phyloP scores from a whole-genome alignment of 2,329 filamentous ascomycete genomes.

The Penicillium sp. region DNA sequence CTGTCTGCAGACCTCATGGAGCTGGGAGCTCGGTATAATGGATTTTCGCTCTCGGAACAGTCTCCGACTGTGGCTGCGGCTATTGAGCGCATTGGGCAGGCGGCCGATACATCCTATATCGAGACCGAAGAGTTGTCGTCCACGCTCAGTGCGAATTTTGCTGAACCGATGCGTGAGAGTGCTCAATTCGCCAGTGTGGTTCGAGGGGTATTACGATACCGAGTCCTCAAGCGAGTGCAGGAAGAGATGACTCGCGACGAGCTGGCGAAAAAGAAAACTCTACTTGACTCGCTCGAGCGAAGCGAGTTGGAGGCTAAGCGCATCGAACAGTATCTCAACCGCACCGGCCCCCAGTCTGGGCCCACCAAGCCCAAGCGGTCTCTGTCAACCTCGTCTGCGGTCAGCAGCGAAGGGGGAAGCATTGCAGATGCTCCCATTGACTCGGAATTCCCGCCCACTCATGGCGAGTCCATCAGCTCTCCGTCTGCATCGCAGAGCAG shows the following conservation, averaged over 20 bases:
- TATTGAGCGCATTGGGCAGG: constrained; percentile 91
- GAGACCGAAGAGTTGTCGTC: constrained; percentile 87
- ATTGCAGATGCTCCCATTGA: constrained; percentile 77
- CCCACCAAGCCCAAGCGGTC: constrained; percentile 61
- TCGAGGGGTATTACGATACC: constrained; percentile 79
- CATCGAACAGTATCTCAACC: constrained; percentile 85
- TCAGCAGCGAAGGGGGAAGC: constrained; percentile 53
- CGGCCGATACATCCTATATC: constrained; percentile 92
- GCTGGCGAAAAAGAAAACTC: constrained; percentile 75
- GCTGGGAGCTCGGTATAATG: constrained; percentile 92
- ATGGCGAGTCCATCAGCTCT: constrained; percentile 64
- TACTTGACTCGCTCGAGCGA: constrained; percentile 84
- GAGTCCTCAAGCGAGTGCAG: constrained; percentile 90
- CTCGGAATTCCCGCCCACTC: constrained; percentile 90
- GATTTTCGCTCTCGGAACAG: constrained; percentile 90
- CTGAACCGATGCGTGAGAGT: constrained; percentile 96
- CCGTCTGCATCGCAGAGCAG: constrained; percentile 74
- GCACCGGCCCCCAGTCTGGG: constrained; percentile 50
- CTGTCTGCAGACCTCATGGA: constrained; percentile 87
- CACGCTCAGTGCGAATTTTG: constrained; percentile 86
- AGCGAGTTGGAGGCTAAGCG: constrained; percentile 90
- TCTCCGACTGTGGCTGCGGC: constrained; percentile 83
- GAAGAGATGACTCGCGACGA: constrained; percentile 97
- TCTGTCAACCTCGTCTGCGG: constrained; percentile 53
- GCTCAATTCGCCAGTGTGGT: constrained; percentile 97